Conservation (phyloP, 1,284 basidiomycete species). For the Calocybe gambosa region DNA sequence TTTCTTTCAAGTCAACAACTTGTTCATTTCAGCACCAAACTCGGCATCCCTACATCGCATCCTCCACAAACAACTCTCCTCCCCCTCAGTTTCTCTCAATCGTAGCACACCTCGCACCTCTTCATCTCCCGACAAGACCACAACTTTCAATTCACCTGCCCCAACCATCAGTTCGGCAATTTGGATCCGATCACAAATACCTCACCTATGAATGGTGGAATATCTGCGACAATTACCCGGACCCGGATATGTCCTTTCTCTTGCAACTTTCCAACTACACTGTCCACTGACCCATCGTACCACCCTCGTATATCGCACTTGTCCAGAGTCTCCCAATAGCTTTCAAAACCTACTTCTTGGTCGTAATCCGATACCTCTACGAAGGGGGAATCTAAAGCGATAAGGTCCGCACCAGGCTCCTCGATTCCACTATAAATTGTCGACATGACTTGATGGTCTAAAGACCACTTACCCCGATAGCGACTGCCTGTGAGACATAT, state of each 20-base stretch:
- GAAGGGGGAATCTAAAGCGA: conserved; percentile 65
- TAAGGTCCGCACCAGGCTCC: conserved; percentile 50
- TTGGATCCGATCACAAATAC: conserved; percentile 8
- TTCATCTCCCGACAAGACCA: conserved; percentile 29
- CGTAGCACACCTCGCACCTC: conserved; percentile 36
- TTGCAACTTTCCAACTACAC: conserved; percentile 46
- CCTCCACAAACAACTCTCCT: conserved; percentile 70
- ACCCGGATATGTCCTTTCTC: conserved; percentile 37
- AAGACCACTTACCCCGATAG: conserved; percentile 12
- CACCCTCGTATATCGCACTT: conserved; percentile 54
- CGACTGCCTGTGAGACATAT: too few relatives aligned
- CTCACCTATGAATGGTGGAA: conserved; percentile 55
- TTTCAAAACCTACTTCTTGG: conserved; percentile 41
- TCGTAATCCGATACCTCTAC: conserved; percentile 18
- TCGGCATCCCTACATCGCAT: conserved; percentile 46
- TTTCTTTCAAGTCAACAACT: conserved; percentile 25
- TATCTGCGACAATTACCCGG: conserved; percentile 45
- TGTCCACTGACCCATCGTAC: conserved; percentile 51
- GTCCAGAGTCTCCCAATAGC: conserved; percentile 47
- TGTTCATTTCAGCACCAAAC: conserved; percentile 33
- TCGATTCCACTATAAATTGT: conserved; percentile 15
- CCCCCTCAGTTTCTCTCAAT: conserved; percentile 56
- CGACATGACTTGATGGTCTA: not conserved
- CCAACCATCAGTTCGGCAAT: conserved; percentile 8
- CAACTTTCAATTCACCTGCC: conserved; percentile 59